Evolutionary conservation across 768 basidiomycete species (phyloP).

Genomic region (Mrakia frigida): DNA sequence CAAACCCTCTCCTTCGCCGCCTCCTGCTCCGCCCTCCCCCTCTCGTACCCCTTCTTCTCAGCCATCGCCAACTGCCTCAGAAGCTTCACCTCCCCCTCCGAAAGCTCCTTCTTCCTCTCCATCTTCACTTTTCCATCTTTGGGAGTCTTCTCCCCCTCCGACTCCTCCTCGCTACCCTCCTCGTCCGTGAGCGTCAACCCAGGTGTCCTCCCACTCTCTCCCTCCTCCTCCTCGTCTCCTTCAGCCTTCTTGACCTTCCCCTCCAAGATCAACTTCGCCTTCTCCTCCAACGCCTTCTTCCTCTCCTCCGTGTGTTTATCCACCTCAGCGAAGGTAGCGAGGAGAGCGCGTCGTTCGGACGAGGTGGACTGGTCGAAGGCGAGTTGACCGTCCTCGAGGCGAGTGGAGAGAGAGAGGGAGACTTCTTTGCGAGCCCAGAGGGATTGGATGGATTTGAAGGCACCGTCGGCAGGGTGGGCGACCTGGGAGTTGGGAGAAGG

Average conservation of each 20-base stretch:
- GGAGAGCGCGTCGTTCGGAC: neutral
- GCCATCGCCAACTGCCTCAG: conserved; percentile 46
- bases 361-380: neutral
- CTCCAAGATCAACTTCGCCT: conserved; percentile 12
- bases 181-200: conserved; percentile 35
- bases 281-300: conserved; percentile 17
- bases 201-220: conserved; percentile 5
- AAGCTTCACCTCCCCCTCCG: conserved; percentile 41
- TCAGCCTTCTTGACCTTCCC: conserved; percentile 3
- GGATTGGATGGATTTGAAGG: conserved; percentile 46
- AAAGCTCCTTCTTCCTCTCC: conserved; percentile 11
- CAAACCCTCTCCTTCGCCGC: neutral
- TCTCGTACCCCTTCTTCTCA: conserved; percentile 40
- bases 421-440: conserved; percentile 43
- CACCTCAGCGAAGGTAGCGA: conserved; percentile 13
- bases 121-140: neutral
- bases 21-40: conserved; percentile 1
- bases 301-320: conserved; percentile 12
- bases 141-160: neutral
- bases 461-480: conserved; percentile 44
- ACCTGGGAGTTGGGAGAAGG: conserved; percentile 28
- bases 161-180: neutral
- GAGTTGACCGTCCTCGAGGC: conserved; percentile 47
- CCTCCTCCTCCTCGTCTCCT: neutral
- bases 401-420: conserved; percentile 44